These are phyloP conservation scores for Echeveria elegans DNA, from an alignment of 164 flowering plant species.

Conservation along the genomic window DNA sequence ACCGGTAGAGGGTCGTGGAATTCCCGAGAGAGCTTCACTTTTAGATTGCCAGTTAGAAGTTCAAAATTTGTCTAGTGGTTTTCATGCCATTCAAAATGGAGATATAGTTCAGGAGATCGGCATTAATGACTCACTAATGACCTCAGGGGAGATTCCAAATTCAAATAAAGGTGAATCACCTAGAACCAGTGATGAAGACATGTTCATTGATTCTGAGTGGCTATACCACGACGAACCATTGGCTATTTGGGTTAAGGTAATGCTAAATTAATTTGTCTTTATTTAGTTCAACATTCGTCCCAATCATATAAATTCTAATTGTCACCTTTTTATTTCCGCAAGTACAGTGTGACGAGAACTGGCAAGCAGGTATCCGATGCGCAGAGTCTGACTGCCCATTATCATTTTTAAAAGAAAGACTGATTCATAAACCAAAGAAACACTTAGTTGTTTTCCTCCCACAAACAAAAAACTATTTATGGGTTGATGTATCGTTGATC, in stretches of 20 bases:
- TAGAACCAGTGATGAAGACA: slow-evolving; percentile 30
- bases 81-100: slow-evolving; percentile 30
- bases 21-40: neutral
- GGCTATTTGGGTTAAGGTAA: slow-evolving; percentile 93
- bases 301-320: neutral
- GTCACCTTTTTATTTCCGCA: slow-evolving; percentile 9
- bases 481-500: slow-evolving; percentile 79
- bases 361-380: slow-evolving; percentile 93
- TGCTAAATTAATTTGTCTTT: neutral
- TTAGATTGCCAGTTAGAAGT: neutral
- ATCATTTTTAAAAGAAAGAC: slow-evolving; percentile 68
- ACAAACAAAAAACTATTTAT: slow-evolving; percentile 64
- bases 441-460: slow-evolving; percentile 81
- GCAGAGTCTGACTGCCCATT: slow-evolving; percentile 85
- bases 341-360: slow-evolving; percentile 87
- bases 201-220: slow-evolving; percentile 34
- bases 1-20: neutral
- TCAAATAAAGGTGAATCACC: slow-evolving; percentile 32
- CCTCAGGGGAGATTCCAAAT: slow-evolving; percentile 28
- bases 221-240: slow-evolving; percentile 48
- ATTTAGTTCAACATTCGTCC: neutral
- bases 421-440: slow-evolving; percentile 73
- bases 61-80: slow-evolving; percentile 24
- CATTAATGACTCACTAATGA: slow-evolving; percentile 12
- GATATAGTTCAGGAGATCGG: slow-evolving; percentile 21